These are phyloP conservation scores for Solanum paucissectum DNA, from an alignment of 257 asterid genomes.

Conservation along the genomic window DNA sequence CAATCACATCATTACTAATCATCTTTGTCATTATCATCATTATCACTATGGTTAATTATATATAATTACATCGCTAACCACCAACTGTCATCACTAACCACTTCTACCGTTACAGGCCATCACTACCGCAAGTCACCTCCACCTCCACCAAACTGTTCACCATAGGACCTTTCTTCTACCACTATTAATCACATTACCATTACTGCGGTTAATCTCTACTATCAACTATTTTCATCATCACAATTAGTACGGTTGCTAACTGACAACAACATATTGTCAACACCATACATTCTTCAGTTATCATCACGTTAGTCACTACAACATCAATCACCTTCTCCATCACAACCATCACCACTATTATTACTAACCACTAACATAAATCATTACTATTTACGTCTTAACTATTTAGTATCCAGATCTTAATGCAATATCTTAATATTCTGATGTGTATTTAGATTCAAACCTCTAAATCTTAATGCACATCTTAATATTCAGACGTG, in stretches of 20 bases:
- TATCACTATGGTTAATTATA: no score
- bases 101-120: rapidly evolving
- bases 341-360: neutral
- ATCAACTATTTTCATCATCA: no score
- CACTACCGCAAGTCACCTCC: neutral
- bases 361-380: neutral
- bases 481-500: neutral
- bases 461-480: neutral
- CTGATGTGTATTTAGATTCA: no score
- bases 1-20: neutral
- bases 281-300: neutral
- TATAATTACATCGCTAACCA: neutral
- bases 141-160: neutral
- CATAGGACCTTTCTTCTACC: neutral
- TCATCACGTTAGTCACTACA: neutral
- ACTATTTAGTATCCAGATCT: no score
- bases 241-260: neutral
- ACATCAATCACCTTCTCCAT: neutral
- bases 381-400: no score
- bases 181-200: no score
- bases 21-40: no score
- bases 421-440: no score
- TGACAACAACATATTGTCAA: neutral
- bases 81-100: neutral
- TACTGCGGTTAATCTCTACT: no score